A percentile compares a stretch with the other conserved stretches of the same genome.
Evolutionary conservation across 805 yeast species (phyloP).

Genomic region (Yamadazyma sp.): DNA sequence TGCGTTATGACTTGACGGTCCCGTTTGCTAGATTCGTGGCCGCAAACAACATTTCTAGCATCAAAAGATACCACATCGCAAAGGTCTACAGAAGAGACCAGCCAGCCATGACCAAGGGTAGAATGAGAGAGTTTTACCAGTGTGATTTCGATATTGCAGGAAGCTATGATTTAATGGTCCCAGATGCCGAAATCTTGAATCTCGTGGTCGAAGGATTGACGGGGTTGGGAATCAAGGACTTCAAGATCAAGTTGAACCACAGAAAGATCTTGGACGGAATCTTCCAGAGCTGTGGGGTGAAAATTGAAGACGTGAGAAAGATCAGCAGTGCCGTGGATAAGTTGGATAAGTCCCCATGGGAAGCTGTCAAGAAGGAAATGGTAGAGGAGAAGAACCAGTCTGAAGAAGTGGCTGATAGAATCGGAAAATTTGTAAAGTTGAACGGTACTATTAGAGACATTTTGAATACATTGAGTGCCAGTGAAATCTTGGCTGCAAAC

Average conservation of each 20-base stretch:
- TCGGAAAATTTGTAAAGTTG: conserved; percentile 87
- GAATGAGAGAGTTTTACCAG: conserved; percentile 99
- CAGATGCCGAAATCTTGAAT: conserved; percentile 88
- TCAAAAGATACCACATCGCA: conserved; percentile 95
- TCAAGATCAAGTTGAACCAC: conserved; percentile 91
- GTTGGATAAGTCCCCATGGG: conserved; percentile 95
- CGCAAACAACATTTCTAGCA: conserved; percentile 84
- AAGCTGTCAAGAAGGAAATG: conserved; percentile 88
- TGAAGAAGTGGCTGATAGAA: conserved; percentile 88
- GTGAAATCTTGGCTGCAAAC: conserved; percentile 59
- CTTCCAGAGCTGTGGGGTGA: conserved; percentile 92
- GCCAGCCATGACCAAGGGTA: conserved; percentile 99
- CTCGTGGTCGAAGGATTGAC: conserved; percentile 82
- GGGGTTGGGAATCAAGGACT: conserved; percentile 80
- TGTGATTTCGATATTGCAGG: conserved; percentile 99
- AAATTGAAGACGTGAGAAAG: conserved; percentile 89
- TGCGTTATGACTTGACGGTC: conserved; percentile 95
- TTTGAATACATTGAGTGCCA: conserved; percentile 52
- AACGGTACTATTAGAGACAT: conserved; percentile 73
- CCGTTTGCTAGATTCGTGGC: conserved; percentile 98
- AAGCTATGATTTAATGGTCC: conserved; percentile 86
- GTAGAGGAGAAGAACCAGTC: conserved; percentile 85
- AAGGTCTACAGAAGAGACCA: conserved; percentile 99
- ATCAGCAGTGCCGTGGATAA: conserved; percentile 96
- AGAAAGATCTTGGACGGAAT: conserved; percentile 95